phyloP scores from a whole-genome alignment of 1,139 yeast species.

The Hemisphaericaspora subhashii region DNA sequence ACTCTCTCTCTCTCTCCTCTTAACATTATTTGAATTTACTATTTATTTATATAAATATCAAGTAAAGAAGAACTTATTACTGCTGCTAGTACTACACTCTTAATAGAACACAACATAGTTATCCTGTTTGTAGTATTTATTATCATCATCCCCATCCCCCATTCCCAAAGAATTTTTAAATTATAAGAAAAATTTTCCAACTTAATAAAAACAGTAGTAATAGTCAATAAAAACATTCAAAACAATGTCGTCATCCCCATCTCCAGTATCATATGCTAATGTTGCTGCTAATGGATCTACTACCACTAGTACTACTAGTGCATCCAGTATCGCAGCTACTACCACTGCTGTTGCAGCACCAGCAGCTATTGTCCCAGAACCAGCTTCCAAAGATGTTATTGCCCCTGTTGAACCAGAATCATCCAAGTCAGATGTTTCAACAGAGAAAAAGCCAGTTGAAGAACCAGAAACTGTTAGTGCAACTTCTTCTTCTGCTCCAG shows the following conservation, averaged over 20 bases:
- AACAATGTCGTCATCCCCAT: conserved; percentile 14
- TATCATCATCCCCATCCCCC: too few relatives aligned
- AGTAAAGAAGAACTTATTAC: too few relatives aligned
- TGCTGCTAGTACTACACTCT: too few relatives aligned
- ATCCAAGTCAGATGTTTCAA: background rate
- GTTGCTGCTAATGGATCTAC: conserved; percentile 37
- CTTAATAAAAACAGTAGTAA: too few relatives aligned
- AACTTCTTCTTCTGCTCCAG: conserved; percentile 3
- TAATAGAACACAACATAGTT: too few relatives aligned
- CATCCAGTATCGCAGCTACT: conserved; percentile 4
- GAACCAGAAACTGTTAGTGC: conserved; percentile 9
- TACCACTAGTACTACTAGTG: conserved; percentile 8
- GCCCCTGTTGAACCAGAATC: conserved; percentile 8
- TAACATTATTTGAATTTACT: too few relatives aligned
- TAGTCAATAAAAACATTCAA: background rate
- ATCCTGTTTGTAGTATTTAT: too few relatives aligned
- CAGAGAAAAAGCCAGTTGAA: conserved; percentile 6
- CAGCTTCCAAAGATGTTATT: conserved; percentile 12
- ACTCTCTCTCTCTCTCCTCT: too few relatives aligned
- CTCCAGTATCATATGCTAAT: conserved; percentile 33
- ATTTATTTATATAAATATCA: too few relatives aligned
- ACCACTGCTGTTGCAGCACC: conserved; percentile 1
- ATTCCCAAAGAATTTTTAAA: too few relatives aligned
- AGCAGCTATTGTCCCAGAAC: background rate
- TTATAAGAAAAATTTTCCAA: background rate